Evolutionary conservation across 306 rosid genomes (phyloP).

Genomic region (Sesbania bispinosa): DNA sequence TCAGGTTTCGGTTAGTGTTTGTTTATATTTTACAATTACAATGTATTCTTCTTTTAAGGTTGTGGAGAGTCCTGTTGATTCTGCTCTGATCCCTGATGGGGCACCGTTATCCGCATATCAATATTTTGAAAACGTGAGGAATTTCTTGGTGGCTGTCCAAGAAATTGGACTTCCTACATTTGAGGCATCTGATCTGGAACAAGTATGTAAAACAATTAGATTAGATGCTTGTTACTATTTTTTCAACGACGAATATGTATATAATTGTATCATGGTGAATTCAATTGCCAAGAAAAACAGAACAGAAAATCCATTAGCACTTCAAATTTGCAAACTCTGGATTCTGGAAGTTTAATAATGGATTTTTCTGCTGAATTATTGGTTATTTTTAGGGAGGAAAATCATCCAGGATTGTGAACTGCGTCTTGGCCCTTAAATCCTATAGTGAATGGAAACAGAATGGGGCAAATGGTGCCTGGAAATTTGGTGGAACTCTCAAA

Average conservation of each 20-base stretch:
- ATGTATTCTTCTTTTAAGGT: slow-evolving; percentile 51
- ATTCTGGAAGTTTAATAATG: slow-evolving; percentile 3
- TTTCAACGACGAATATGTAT: neutral
- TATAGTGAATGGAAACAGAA: slow-evolving; percentile 77
- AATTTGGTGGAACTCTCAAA: slow-evolving; percentile 82
- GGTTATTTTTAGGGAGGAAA: slow-evolving; percentile 72
- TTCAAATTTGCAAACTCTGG: neutral
- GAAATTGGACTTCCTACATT: slow-evolving; percentile 88
- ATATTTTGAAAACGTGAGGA: slow-evolving; percentile 93
- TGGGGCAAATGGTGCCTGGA: slow-evolving; percentile 82
- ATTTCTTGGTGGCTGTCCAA: slow-evolving; percentile 83
- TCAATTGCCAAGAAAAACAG: neutral
- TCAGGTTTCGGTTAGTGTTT: neutral
- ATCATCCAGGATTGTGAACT: slow-evolving; percentile 78
- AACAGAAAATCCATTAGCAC: neutral
- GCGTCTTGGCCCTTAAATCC: slow-evolving; percentile 81
- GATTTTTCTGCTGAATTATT: neutral
- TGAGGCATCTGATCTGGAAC: slow-evolving; percentile 99
- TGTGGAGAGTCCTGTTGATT: slow-evolving; percentile 92
- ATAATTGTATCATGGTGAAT: slow-evolving; percentile 1
- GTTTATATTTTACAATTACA: neutral
- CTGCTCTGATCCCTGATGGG: slow-evolving; percentile 81
- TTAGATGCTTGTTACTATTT: neutral
- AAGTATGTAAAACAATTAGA: slow-evolving; percentile 60
- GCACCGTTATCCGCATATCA: slow-evolving; percentile 91